Percentiles rank a stretch among this genome's conserved stretches.
Conservation (phyloP, 2,329 filamentous ascomycete species). For the Talaromyces sp. region DNA sequence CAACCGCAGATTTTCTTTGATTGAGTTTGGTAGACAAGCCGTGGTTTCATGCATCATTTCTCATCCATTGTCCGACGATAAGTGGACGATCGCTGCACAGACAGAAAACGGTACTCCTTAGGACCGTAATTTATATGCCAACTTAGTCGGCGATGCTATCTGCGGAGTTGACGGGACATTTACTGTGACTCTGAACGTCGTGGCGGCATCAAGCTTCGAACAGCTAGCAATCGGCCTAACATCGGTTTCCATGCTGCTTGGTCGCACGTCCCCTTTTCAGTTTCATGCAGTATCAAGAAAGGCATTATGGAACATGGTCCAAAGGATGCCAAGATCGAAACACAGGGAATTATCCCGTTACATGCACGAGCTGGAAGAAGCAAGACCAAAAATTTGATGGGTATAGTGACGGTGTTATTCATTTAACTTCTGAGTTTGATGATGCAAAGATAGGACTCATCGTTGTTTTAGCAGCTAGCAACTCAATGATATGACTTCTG, state of each 20-base stretch:
- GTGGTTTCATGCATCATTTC: not conserved
- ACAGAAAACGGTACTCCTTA: not conserved
- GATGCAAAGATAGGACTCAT: not conserved
- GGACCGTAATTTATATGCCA: not conserved
- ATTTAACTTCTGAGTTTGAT: constrained; percentile 54
- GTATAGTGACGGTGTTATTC: constrained; percentile 52
- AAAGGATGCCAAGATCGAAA: too few relatives aligned
- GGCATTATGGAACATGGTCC: not conserved
- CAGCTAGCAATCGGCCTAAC: not conserved
- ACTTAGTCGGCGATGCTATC: not conserved
- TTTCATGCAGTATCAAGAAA: constrained; percentile 38
- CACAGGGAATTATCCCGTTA: constrained; percentile 36
- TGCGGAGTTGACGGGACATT: not conserved
- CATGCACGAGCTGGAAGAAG: constrained; percentile 52
- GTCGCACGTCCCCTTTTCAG: constrained; percentile 46
- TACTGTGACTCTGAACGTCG: not conserved
- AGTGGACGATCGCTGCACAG: constrained; percentile 4
- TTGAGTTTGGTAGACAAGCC: not conserved
- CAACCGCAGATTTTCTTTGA: not conserved
- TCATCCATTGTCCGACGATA: not conserved
- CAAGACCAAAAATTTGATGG: constrained; percentile 50
- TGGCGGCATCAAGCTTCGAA: not conserved
- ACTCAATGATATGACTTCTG: not conserved
- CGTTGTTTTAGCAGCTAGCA: not conserved
- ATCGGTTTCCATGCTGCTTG: constrained; percentile 42